A percentile compares a stretch with the other conserved stretches of the same genome.
Conservation (phyloP, 805 yeast species). For the Wickerhamiella siamensis region DNA sequence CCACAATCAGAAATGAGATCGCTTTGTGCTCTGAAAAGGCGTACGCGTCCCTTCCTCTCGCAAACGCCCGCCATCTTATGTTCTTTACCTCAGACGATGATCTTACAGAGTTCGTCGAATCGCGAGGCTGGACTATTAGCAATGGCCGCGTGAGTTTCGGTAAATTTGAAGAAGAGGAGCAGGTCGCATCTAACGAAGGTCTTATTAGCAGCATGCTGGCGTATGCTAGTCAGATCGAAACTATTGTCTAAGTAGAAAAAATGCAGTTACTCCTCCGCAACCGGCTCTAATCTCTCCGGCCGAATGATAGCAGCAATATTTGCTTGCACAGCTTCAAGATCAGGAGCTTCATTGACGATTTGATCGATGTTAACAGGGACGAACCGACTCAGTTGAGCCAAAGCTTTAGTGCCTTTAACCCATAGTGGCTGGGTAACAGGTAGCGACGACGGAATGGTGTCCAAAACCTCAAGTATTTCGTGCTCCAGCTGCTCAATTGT, state of each 20-base stretch:
- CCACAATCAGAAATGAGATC: conserved; percentile 74
- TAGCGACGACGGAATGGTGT: not conserved
- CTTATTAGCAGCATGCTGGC: conserved; percentile 60
- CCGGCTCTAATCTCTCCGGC: no score
- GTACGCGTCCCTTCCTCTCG: conserved; percentile 59
- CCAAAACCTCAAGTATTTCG: not conserved
- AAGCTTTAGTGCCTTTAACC: conserved; percentile 11
- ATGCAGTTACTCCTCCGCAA: not conserved
- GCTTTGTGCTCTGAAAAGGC: conserved; percentile 72
- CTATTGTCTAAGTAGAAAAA: conserved; percentile 44
- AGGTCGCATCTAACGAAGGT: conserved; percentile 28
- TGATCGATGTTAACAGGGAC: conserved; percentile 1
- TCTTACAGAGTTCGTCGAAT: conserved; percentile 38
- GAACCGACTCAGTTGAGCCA: conserved; percentile 4
- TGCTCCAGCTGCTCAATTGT: not conserved
- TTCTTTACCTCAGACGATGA: conserved; percentile 49
- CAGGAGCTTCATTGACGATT: not conserved
- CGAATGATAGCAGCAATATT: not conserved
- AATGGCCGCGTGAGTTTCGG: conserved; percentile 31
- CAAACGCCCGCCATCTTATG: conserved; percentile 68
- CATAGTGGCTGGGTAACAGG: conserved; percentile 1
- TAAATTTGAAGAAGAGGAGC: conserved; percentile 24
- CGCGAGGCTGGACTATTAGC: conserved; percentile 42
- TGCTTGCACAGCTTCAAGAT: conserved; percentile 3
- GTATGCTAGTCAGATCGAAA: conserved; percentile 85